Conservation (phyloP, 2,329 filamentous ascomycete species). For the Cladorrhinum sp. region DNA sequence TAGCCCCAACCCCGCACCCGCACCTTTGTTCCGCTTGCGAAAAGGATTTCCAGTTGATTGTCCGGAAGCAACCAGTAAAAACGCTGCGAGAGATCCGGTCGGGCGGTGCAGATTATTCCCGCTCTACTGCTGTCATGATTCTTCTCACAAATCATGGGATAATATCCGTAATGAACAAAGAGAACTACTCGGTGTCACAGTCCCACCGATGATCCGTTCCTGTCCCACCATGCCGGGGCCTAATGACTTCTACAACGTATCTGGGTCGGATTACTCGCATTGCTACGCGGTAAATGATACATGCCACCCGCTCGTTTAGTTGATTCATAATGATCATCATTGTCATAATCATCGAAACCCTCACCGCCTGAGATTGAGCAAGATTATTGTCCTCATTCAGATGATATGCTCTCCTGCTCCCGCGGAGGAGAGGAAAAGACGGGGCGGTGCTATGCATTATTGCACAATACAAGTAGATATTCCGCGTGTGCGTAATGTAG, state of each 20-base stretch:
- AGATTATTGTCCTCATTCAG: background rate
- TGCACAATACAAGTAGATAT: background rate
- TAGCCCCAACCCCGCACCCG: background rate
- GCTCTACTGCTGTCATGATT: background rate
- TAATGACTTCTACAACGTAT: background rate
- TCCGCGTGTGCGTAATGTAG: background rate
- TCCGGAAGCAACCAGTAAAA: background rate
- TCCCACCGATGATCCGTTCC: background rate
- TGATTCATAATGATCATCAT: background rate
- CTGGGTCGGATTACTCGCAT: background rate
- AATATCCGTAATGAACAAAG: background rate
- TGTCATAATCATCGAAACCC: background rate
- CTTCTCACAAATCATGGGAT: background rate
- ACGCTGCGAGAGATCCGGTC: background rate
- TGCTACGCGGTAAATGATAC: background rate
- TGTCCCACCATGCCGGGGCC: no score
- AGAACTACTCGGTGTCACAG: background rate
- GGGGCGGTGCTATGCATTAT: background rate
- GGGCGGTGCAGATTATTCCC: background rate
- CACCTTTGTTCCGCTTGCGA: background rate
- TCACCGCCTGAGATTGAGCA: background rate
- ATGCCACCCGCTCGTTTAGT: background rate
- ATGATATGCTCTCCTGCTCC: background rate
- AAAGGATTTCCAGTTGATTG: background rate
- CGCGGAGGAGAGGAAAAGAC: background rate